A percentile compares a stretch with the other conserved stretches of the same genome.
Conservation (phyloP, 2,329 filamentous ascomycete genomes). For the Phyllosticta ampelicida region DNA sequence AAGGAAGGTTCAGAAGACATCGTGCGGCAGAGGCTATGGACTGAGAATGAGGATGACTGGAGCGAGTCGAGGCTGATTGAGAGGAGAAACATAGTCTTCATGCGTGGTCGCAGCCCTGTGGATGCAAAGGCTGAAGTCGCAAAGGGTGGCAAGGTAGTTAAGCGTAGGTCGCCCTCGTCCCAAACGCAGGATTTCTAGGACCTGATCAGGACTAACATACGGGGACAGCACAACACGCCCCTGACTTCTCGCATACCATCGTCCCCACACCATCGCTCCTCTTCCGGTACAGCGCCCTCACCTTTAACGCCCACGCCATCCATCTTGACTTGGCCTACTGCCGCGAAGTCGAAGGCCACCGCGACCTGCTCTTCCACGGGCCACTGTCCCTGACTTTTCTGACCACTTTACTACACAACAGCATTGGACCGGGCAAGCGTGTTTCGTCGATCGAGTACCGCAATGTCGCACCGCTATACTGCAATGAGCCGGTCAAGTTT, state of each 20-base stretch:
- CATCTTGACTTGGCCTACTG: conserved; percentile 70
- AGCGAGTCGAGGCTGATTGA: conserved; percentile 43
- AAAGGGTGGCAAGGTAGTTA: conserved; percentile 28
- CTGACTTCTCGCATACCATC: conserved; percentile 49
- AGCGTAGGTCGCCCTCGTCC: conserved; percentile 17
- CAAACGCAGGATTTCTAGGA: too few species aligned
- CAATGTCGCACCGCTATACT: conserved; percentile 74
- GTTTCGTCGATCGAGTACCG: conserved; percentile 60
- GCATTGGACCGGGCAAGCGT: conserved; percentile 15
- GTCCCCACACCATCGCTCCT: conserved; percentile 60
- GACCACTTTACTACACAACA: conserved; percentile 49
- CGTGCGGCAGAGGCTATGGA: conserved; percentile 29
- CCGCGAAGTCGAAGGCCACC: conserved; percentile 60
- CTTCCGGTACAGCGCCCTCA: conserved; percentile 66
- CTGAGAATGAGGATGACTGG: conserved; percentile 30
- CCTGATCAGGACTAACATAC: neutral
- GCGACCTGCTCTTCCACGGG: conserved; percentile 71
- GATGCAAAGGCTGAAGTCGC: conserved; percentile 21
- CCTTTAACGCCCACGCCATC: conserved; percentile 85
- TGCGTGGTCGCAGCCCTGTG: conserved; percentile 39
- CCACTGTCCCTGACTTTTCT: conserved; percentile 71
- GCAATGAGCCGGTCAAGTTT: conserved; percentile 56
- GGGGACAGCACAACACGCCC: conserved; percentile 35
- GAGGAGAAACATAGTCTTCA: conserved; percentile 52
- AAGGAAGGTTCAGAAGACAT: conserved; percentile 23